These are phyloP conservation scores for Pholiota microspora DNA, from an alignment of 768 basidiomycete genomes.

Conservation along the genomic window DNA sequence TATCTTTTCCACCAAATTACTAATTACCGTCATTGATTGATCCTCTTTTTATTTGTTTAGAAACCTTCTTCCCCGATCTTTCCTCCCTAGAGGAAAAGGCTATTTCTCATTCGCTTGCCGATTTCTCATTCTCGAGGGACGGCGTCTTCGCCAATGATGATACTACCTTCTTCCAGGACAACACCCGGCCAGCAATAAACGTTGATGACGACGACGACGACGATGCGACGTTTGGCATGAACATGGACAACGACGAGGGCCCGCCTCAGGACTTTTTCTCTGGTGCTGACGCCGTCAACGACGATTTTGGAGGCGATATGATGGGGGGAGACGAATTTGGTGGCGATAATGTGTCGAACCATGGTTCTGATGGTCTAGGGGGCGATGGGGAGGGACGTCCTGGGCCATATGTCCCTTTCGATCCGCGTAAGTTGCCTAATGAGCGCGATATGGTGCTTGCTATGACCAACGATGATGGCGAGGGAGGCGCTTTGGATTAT, in stretches of 20 bases:
- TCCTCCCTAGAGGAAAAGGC: conserved; percentile 60
- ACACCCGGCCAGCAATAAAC: conserved; percentile 39
- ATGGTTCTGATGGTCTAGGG: conserved; percentile 42
- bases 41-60: conserved; percentile 29
- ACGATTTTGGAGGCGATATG: conserved; percentile 33
- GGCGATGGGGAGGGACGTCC: conserved; percentile 39
- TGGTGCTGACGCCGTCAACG: conserved; percentile 43
- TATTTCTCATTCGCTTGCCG: conserved; percentile 78
- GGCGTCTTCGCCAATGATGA: conserved; percentile 62
- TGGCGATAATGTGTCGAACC: conserved; percentile 40
- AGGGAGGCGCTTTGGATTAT: conserved; percentile 74
- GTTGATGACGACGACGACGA: conserved; percentile 46
- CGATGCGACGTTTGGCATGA: conserved; percentile 37
- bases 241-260: conserved; percentile 19
- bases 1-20: not conserved
- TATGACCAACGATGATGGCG: conserved; percentile 63
- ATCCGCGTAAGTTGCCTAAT: conserved; percentile 75
- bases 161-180: conserved; percentile 56
- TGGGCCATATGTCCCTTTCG: conserved; percentile 73
- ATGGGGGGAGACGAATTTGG: conserved; percentile 37
- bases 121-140: conserved; percentile 81
- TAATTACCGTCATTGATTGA: conserved; percentile 1
- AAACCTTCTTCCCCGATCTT: conserved; percentile 72
- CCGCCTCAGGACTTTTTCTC: conserved; percentile 32
- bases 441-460: conserved; percentile 84